Conservation (phyloP, 805 yeast genomes). For the Kuraishia capsulata region DNA sequence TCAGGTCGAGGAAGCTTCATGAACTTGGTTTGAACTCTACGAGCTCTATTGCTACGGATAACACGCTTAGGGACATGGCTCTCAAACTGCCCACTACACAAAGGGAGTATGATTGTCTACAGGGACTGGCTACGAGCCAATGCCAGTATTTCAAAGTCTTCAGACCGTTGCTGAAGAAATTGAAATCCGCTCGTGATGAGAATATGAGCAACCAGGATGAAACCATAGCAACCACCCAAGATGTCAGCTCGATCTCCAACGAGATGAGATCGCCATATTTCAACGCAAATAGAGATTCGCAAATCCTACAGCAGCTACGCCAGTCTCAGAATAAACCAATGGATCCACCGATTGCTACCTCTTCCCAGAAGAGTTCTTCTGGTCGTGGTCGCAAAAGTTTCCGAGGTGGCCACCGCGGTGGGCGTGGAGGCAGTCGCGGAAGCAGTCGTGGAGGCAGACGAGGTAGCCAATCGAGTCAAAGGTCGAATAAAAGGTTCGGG, state of each 20-base stretch:
- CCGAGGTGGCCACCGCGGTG: too few relatives aligned
- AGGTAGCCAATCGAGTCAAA: too few relatives aligned
- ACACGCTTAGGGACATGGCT: slow-evolving; percentile 46
- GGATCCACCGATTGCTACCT: too few relatives aligned
- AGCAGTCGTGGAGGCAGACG: too few relatives aligned
- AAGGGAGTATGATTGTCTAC: slow-evolving; percentile 32
- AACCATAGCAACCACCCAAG: neutral
- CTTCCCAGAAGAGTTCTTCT: too few relatives aligned
- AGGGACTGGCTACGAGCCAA: slow-evolving; percentile 23
- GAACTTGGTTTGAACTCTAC: slow-evolving; percentile 26
- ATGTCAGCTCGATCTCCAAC: too few relatives aligned
- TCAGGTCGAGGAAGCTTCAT: slow-evolving; percentile 32
- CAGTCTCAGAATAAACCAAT: neutral
- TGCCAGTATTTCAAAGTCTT: slow-evolving; percentile 15
- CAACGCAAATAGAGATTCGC: neutral
- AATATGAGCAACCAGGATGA: slow-evolving; percentile 1
- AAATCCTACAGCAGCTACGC: slow-evolving; percentile 1
- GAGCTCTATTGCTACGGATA: slow-evolving; percentile 25
- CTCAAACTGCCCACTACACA: slow-evolving; percentile 40
- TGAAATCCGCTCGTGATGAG: slow-evolving; percentile 9
- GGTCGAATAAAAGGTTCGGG: too few relatives aligned
- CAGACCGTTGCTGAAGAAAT: slow-evolving; percentile 11
- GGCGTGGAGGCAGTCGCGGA: too few relatives aligned
- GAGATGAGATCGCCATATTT: slow-evolving; percentile 2
- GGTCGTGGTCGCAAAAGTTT: too few relatives aligned